Evolutionary conservation across 169 alveolate genomes (phyloP).

Genomic region (Cryptosporidium andersoni): DNA sequence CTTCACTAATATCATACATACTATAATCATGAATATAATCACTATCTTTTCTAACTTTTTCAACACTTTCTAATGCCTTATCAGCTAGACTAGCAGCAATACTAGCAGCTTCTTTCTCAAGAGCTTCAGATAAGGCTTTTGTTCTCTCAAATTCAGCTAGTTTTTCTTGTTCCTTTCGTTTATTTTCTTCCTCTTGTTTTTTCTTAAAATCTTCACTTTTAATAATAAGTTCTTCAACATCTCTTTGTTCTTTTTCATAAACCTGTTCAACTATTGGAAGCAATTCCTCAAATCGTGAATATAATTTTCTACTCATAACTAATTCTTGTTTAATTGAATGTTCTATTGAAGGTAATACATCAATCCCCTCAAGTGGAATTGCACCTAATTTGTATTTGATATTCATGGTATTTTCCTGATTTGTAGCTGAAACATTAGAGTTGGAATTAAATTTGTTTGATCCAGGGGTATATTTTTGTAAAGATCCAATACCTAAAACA

Average conservation of each 20-base stretch:
- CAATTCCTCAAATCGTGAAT: conserved; percentile 63
- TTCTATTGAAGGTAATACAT: conserved; percentile 27
- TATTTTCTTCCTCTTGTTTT: conserved; percentile 57
- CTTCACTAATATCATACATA: not conserved
- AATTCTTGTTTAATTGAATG: conserved; percentile 39
- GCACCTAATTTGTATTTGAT: conserved; percentile 33
- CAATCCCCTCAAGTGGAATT: conserved; percentile 43
- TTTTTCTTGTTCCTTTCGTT: conserved; percentile 40
- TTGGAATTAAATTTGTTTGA: conserved; percentile 15
- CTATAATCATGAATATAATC: not conserved
- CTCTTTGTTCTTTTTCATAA: conserved; percentile 67
- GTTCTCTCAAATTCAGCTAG: conserved; percentile 34
- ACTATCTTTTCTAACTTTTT: not conserved
- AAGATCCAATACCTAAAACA: conserved; percentile 10
- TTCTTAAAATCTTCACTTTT: conserved; percentile 64
- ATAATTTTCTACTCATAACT: conserved; percentile 50
- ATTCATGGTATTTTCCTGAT: conserved; percentile 1
- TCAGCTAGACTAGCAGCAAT: conserved; percentile 67
- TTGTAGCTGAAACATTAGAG: not conserved
- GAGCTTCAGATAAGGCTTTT: conserved; percentile 52
- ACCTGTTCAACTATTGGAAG: conserved; percentile 68
- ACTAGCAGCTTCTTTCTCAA: conserved; percentile 62
- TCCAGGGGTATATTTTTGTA: conserved; percentile 57
- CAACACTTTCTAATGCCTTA: conserved; percentile 2
- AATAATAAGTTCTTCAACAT: conserved; percentile 51